A percentile compares a stretch with the other conserved stretches of the same genome.
These are phyloP conservation scores for Conticribra weissflogii DNA, from an alignment of 108 stramenopile genomes.

Conservation along the genomic window DNA sequence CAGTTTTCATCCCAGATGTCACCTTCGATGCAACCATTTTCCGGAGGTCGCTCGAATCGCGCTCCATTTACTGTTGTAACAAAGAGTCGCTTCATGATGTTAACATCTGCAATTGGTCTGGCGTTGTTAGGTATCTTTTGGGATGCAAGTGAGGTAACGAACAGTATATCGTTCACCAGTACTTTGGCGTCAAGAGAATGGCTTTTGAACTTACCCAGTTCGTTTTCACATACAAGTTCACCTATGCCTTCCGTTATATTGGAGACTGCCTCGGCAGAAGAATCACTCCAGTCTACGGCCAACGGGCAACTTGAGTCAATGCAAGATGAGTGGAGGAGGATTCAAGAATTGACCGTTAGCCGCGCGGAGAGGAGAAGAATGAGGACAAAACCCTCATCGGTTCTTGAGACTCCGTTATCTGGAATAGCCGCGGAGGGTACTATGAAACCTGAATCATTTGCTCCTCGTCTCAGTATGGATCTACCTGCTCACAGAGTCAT, in stretches of 20 bases:
- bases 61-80: background rate
- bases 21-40: background rate
- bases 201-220: conserved; percentile 25
- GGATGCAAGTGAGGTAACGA: conserved; percentile 13
- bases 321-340: conserved; percentile 22
- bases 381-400: conserved; percentile 26
- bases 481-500: conserved; percentile 36
- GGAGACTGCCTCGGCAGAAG: too few relatives aligned
- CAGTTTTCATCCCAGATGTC: background rate
- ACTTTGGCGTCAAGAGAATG: conserved; percentile 10
- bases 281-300: background rate
- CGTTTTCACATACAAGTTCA: conserved; percentile 12
- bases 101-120: conserved; percentile 16
- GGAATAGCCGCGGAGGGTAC: background rate
- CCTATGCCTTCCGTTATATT: too few relatives aligned
- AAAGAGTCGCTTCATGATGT: conserved; percentile 14
- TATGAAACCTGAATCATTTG: background rate
- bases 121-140: conserved; percentile 23
- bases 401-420: background rate
- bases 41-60: too few relatives aligned
- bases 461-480: conserved; percentile 30
- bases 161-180: conserved; percentile 3
- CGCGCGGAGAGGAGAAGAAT: conserved; percentile 23
- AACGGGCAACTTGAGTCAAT: conserved; percentile 15
- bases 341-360: conserved; percentile 8